Evolutionary conservation across 306 rosid species (phyloP), one percentile per base, ranked within the genome.

Genomic region (Vigna reflexopilosa): DNA sequence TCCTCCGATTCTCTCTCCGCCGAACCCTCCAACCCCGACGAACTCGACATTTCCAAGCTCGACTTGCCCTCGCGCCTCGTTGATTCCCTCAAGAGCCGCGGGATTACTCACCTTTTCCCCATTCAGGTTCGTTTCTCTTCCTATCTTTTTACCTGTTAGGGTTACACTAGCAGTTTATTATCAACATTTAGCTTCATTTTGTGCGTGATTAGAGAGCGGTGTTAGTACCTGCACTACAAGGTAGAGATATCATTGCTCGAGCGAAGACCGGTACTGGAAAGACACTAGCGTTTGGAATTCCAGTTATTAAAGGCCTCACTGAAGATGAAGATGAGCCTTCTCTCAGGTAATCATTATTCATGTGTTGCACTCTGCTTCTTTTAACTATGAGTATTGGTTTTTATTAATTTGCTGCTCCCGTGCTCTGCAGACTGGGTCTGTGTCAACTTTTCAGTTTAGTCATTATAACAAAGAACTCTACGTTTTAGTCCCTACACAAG

Each of bases 241-340:
- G 98, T n/a, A 87, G 91, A 69, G 99, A 95, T 81, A 70, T 95
- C 80, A 95, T 95, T 83, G 99, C 98, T 34, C 97, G 99, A 32
- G 99, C 98, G 0, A 95, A 93, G 89, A 95, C 99, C 6, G 98
- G 99, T 58, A 95, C 99, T 2, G 99, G 99, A 74, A 95, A 95
- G 85, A 95, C 99, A 9, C 44, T 95, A 22, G 99, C 99, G 19
- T 95, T 95, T 38, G 99, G 97, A 61, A 95, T 95, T 77, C 99
- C 98, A 16, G 87, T 95, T 62, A 71, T 95, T 14, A 95, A 88
- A 57, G 89, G 87, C 17, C 87, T 95, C 7, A 84, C 88, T 12
- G 97, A 86, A 24, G 99, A 84, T 52, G 90, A 85, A 17, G 76
- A 68, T 57, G 77, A 79, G 32, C 76, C 83, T 61, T 66, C 89